Base-by-base conservation (phyloP, 1,284 basidiomycete species). In the Trametes sp. region DNA sequence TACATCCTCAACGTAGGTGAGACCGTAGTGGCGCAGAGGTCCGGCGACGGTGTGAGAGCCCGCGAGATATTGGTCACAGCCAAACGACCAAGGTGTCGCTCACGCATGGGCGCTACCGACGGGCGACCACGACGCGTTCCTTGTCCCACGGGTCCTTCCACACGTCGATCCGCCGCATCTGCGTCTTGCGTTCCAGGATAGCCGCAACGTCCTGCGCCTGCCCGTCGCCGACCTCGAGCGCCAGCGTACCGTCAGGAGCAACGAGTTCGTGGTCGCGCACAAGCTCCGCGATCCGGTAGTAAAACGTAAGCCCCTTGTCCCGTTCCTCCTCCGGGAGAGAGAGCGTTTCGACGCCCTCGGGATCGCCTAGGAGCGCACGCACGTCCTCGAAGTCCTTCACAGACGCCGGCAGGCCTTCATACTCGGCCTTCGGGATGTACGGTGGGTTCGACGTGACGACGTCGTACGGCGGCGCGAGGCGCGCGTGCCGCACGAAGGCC, bases 401-500 rank as follows among this genome's bases (percentile, higher is more conserved):
- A 41, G 87, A 89, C 21, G 72, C 64, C 4, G 90, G 84, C 26
- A 97, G 83, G 16, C 73, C 62, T 45, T 84, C 77, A 73, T 89
- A 96, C 61, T 93, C 89, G 35, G 75, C 64, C 57, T 74, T 80
- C 24, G 94, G 81, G 69, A 98, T 94, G 77, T 98, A 98, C 7
- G 96, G 96, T n/a, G 96, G 96, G 76, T 98, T 98, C 13, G 92
- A 89, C 7, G 94, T 94, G 68, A 98, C 78, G 61, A 98, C 76
- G 76, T 96, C 88, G 75, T 90, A 89, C 3, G 87, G 82, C 16
- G 79, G 79, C 44, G 70, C 63, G 63, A 83, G 74, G 41, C 71
- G 69, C 46, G 72, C 68, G 28, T 73, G 69, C 33, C 75, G 69
- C 35, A 79, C 71, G 55, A 85, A 72, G 19, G 54, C 51, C 69